These are phyloP conservation scores for Aspergillus nomiae DNA, from an alignment of 2,329 filamentous ascomycete species.

Conservation along the genomic window DNA sequence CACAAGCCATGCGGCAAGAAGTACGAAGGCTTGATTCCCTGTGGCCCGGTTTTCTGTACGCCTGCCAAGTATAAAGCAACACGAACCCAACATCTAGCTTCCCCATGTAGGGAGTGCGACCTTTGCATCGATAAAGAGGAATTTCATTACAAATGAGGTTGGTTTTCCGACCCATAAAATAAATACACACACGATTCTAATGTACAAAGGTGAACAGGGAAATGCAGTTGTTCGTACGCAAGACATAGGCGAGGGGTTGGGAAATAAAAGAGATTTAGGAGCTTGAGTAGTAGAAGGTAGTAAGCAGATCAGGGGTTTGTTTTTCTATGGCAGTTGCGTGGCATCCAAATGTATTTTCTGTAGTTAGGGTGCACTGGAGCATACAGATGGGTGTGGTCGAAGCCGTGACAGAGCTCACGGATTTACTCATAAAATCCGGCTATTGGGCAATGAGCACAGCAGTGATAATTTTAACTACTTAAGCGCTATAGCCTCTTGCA, in stretches of 20 bases:
- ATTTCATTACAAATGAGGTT: not conserved
- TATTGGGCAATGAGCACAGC: not conserved
- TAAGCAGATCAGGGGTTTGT: not conserved
- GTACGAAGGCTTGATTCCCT: not conserved
- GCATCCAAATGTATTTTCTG: not conserved
- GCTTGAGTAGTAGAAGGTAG: not conserved
- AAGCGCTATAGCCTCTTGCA: not conserved
- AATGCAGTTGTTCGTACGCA: not conserved
- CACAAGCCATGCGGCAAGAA: not conserved
- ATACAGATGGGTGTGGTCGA: not conserved
- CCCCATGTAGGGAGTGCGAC: not conserved
- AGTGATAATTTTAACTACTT: not conserved
- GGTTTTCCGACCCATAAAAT: not conserved
- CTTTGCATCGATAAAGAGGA: not conserved
- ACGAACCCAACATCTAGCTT: not conserved
- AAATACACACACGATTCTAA: not conserved
- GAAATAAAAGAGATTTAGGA: not conserved
- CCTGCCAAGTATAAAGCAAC: not conserved
- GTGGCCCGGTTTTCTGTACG: not conserved
- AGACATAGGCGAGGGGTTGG: not conserved
- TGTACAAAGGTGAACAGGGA: not conserved
- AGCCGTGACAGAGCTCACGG: not conserved
- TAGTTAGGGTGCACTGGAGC: not conserved
- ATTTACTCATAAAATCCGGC: not conserved
- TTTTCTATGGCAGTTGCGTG: not conserved